phyloP scores from a whole-genome alignment of 169 alveolate species.

The Plasmodium sp. region DNA sequence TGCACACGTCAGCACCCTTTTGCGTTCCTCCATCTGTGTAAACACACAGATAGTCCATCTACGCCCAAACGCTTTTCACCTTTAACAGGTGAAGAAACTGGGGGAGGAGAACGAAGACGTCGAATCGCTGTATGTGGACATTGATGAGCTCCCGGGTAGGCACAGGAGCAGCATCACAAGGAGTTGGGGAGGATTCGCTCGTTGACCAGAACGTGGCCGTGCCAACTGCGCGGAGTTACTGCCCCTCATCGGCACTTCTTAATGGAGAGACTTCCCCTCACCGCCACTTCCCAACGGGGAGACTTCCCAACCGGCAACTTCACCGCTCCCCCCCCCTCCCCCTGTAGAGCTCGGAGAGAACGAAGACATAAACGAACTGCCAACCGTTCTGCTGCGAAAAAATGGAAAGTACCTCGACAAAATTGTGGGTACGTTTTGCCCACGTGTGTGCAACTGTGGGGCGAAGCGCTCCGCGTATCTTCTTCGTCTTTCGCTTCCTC shows the following conservation, averaged over 20 bases:
- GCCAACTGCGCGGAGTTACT: neutral
- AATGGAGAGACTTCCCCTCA: neutral
- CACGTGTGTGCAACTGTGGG: neutral
- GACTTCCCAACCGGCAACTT: neutral
- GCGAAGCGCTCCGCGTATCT: neutral
- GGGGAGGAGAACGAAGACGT: conserved; percentile 68
- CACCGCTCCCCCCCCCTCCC: neutral
- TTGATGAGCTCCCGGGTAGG: conserved; percentile 71
- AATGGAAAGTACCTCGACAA: conserved; percentile 67
- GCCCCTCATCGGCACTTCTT: neutral
- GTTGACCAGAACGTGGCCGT: neutral
- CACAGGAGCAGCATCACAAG: neutral
- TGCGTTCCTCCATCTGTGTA: neutral
- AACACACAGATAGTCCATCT: neutral
- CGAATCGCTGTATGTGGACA: conserved; percentile 63
- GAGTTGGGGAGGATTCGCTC: neutral
- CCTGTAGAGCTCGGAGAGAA: conserved; percentile 47
- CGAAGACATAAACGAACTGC: conserved; percentile 68
- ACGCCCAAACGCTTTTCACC: neutral
- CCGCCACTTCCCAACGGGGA: neutral
- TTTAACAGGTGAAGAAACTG: conserved; percentile 33
- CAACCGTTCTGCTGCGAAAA: conserved; percentile 49
- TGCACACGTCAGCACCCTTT: neutral
- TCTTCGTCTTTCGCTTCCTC: neutral
- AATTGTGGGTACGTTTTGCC: conserved; percentile 28